Conservation (phyloP, 495 filamentous ascomycete species). For the Penicillium angulare region DNA sequence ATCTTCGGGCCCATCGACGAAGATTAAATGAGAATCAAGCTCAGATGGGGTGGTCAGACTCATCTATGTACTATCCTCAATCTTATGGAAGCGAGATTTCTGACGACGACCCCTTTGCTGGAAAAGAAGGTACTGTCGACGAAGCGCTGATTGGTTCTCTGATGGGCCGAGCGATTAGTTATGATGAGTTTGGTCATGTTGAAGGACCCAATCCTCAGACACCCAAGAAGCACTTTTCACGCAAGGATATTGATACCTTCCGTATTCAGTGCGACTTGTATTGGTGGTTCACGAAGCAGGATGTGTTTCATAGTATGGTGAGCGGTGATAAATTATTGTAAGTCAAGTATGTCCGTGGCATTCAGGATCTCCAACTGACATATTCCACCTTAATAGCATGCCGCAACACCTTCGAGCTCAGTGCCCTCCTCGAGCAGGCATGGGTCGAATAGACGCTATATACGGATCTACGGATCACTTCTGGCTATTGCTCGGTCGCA, state of each 20-base stretch:
- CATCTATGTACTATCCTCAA: constrained; percentile 14
- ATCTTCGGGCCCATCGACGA: constrained; percentile 57
- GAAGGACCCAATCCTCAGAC: constrained; percentile 21
- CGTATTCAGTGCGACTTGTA: constrained; percentile 82
- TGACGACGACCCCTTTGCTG: constrained; percentile 45
- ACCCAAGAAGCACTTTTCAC: constrained; percentile 48
- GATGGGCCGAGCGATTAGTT: constrained; percentile 43
- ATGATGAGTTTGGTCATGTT: constrained; percentile 45
- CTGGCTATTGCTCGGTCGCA: constrained; percentile 74
- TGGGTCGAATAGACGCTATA: constrained; percentile 76
- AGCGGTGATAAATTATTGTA: constrained; percentile 84
- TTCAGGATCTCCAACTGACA: background rate
- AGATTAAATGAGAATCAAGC: constrained; percentile 24
- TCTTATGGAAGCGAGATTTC: constrained; percentile 16
- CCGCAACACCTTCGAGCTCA: constrained; percentile 77
- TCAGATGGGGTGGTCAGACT: constrained; percentile 14
- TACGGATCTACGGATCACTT: constrained; percentile 87
- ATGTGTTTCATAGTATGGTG: constrained; percentile 85
- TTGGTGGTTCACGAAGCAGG: constrained; percentile 97
- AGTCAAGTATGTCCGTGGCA: constrained; percentile 32
- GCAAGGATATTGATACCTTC: constrained; percentile 74
- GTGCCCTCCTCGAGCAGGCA: constrained; percentile 77
- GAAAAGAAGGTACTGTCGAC: constrained; percentile 42
- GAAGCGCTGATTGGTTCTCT: constrained; percentile 42
- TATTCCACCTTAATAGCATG: constrained; percentile 58